phyloP scores from a whole-genome alignment of 2,329 filamentous ascomycete genomes.

The Penicillium italicum region DNA sequence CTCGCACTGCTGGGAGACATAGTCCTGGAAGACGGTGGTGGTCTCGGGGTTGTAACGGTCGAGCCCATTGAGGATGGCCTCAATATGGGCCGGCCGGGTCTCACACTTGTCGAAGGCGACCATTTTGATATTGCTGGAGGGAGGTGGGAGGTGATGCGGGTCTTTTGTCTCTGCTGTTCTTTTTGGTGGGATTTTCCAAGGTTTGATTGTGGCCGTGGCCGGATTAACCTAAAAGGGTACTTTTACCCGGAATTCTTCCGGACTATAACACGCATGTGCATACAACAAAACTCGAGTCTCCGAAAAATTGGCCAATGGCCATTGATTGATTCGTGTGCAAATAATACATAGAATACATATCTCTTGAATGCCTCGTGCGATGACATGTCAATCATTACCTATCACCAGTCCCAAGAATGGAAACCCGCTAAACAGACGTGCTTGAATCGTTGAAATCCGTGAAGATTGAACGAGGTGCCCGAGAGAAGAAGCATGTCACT shows the following conservation, averaged over 20 bases:
- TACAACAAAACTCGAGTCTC: neutral
- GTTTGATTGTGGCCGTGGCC: slow-evolving; percentile 25
- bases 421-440: neutral
- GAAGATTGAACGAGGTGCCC: slow-evolving; percentile 1
- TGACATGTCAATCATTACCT: slow-evolving; percentile 12
- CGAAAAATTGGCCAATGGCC: slow-evolving; percentile 4
- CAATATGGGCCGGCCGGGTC: slow-evolving; percentile 88
- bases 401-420: neutral
- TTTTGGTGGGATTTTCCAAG: slow-evolving; percentile 27
- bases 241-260: slow-evolving; percentile 14
- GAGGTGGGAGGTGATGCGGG: slow-evolving; percentile 22
- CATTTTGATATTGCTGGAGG: slow-evolving; percentile 21
- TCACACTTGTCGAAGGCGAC: slow-evolving; percentile 77
- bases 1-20: slow-evolving; percentile 92
- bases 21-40: slow-evolving; percentile 86
- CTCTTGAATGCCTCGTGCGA: slow-evolving; percentile 18
- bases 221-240: slow-evolving; percentile 17
- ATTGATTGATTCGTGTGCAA: slow-evolving; percentile 15
- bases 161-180: slow-evolving; percentile 22
- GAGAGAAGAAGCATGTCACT: slow-evolving; percentile 9
- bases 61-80: slow-evolving; percentile 90
- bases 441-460: neutral
- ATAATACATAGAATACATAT: slow-evolving; percentile 29
- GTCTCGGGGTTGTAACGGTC: slow-evolving; percentile 99
- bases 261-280: slow-evolving; percentile 10